Evolutionary conservation across 495 filamentous ascomycete species (phyloP).

Genomic region (Penicillium psychrofluorescens): DNA sequence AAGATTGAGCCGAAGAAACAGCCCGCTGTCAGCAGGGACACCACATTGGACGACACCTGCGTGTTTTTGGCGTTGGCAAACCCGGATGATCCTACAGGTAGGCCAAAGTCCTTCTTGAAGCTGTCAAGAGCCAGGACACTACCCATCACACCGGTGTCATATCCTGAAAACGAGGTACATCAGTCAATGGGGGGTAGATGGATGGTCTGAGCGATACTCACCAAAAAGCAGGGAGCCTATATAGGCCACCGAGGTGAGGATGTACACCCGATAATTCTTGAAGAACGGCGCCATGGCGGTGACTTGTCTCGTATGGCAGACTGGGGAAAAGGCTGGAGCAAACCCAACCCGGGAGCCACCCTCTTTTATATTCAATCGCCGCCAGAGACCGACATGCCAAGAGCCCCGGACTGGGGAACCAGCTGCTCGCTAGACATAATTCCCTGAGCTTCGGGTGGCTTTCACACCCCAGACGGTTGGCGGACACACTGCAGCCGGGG

Average conservation of each 20-base stretch:
- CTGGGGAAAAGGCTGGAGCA: not conserved
- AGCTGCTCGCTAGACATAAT: not conserved
- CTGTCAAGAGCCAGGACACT: constrained; percentile 45
- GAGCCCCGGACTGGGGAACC: not conserved
- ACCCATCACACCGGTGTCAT: constrained; percentile 55
- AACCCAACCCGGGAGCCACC: not conserved
- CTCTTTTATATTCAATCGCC: not conserved
- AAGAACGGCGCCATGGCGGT: constrained; percentile 20
- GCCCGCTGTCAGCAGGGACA: constrained; percentile 56
- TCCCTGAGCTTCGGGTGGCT: not conserved
- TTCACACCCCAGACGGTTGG: not conserved
- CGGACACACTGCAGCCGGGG: constrained; percentile 2
- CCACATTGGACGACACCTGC: constrained; percentile 47
- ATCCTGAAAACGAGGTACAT: constrained; percentile 18
- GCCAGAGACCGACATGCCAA: not conserved
- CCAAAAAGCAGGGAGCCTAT: constrained; percentile 48
- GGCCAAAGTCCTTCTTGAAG: constrained; percentile 50
- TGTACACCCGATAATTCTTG: constrained; percentile 47
- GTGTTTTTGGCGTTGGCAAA: constrained; percentile 31
- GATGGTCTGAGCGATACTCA: constrained; percentile 8
- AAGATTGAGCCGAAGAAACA: constrained; percentile 62
- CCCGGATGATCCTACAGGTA: constrained; percentile 21
- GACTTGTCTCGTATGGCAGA: not conserved
- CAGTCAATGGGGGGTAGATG: too few relatives aligned
- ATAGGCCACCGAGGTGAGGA: constrained; percentile 48